Percentiles rank a stretch among this genome's conserved stretches.
Evolutionary conservation across 73 alveolate genomes (phyloP).

Genomic region (Paramecium sexaurelia): DNA sequence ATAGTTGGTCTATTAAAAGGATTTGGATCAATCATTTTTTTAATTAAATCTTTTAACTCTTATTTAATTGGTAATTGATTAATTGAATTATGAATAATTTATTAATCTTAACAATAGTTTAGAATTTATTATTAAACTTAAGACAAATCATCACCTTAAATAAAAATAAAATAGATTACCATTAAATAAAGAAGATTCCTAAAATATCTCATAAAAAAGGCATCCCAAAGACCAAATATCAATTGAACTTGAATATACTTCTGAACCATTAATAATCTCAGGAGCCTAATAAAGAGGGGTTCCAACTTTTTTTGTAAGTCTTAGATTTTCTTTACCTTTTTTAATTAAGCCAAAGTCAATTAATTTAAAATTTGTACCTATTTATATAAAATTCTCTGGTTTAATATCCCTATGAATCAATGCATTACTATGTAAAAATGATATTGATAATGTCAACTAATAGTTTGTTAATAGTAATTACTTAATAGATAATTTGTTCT

Average conservation of each 20-base stretch:
- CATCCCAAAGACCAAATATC: constrained; percentile 86
- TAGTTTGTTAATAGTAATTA: background rate
- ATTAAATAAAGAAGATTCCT: background rate
- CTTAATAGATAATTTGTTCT: background rate
- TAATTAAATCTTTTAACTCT: background rate
- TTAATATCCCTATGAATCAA: constrained; percentile 77
- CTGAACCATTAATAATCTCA: constrained; percentile 67
- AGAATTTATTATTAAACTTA: background rate
- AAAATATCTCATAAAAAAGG: constrained; percentile 77
- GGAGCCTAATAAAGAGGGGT: constrained; percentile 74
- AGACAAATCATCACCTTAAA: background rate
- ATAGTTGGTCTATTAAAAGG: background rate
- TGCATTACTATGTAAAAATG: background rate
- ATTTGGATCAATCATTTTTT: background rate
- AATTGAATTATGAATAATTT: background rate
- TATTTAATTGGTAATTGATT: background rate
- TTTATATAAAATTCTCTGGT: constrained; percentile 85
- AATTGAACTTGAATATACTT: constrained; percentile 71
- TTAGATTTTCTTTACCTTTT: constrained; percentile 73
- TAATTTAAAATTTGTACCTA: constrained; percentile 70
- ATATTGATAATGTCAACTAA: background rate
- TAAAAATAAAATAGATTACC: background rate
- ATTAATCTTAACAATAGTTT: background rate
- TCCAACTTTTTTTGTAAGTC: constrained; percentile 75
- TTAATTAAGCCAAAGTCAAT: constrained; percentile 93